Percentiles rank a stretch among this genome's conserved stretches.
These are phyloP conservation scores for Amanita fuliginea DNA, from an alignment of 768 basidiomycete species.

Conservation along the genomic window DNA sequence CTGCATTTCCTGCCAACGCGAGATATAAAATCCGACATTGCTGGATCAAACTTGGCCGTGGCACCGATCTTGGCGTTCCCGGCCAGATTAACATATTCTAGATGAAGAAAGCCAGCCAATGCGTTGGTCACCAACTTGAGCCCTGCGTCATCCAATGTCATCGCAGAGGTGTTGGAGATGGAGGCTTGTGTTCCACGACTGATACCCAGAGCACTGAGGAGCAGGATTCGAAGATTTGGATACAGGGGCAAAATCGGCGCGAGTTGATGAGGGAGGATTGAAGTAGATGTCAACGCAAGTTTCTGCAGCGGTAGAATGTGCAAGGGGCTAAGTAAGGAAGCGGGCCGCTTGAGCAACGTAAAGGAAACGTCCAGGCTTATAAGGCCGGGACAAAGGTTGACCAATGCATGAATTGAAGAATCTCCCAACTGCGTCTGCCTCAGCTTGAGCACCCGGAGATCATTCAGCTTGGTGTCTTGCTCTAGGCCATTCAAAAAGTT, in stretches of 20 bases:
- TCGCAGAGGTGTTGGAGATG: slow-evolving; percentile 33
- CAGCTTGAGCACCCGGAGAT: slow-evolving; percentile 46
- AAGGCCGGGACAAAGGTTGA: slow-evolving; percentile 38
- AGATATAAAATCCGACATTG: slow-evolving; percentile 35
- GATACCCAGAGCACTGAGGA: slow-evolving; percentile 48
- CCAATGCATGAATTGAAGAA: slow-evolving; percentile 27
- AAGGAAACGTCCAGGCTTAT: slow-evolving; percentile 55
- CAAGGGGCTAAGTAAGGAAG: not conserved
- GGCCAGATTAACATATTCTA: slow-evolving; percentile 50
- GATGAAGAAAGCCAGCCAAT: slow-evolving; percentile 20
- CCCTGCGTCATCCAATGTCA: slow-evolving; percentile 45
- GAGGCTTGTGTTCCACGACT: slow-evolving; percentile 30
- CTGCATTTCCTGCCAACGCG: slow-evolving; percentile 50
- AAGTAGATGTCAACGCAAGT: slow-evolving; percentile 51
- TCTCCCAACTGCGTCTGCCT: slow-evolving; percentile 45
- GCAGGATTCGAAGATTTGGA: slow-evolving; percentile 33
- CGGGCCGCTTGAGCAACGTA: slow-evolving; percentile 22
- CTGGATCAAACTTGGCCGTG: slow-evolving; percentile 18
- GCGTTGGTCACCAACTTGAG: slow-evolving; percentile 32
- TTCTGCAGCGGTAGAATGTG: slow-evolving; percentile 39
- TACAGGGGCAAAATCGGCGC: slow-evolving; percentile 26
- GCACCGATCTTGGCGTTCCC: slow-evolving; percentile 51
- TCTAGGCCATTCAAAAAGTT: slow-evolving; percentile 27
- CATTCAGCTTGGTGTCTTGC: slow-evolving; percentile 20
- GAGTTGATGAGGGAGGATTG: slow-evolving; percentile 28